Percentiles rank a stretch among this genome's conserved stretches.
These are phyloP conservation scores for Solanum hybrid DNA, from an alignment of 305 asterid species.

Conservation along the genomic window DNA sequence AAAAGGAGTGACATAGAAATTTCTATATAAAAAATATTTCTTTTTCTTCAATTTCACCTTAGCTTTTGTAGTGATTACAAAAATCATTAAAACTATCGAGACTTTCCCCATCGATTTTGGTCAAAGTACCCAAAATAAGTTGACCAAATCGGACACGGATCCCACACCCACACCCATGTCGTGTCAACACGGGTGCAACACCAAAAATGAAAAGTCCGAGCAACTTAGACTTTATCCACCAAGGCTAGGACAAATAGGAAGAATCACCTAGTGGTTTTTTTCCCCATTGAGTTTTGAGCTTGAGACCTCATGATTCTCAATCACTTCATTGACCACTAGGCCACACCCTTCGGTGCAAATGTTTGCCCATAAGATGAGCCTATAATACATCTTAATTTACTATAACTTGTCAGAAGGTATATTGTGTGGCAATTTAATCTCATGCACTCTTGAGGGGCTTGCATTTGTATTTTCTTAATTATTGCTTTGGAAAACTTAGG, in stretches of 20 bases:
- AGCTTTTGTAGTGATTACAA: too few species aligned
- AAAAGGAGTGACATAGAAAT: too few species aligned
- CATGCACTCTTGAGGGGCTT: background rate
- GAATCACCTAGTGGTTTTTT: background rate
- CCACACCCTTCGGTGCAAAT: background rate
- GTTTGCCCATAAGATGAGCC: background rate
- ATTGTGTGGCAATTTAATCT: background rate
- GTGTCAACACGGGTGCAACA: too few species aligned
- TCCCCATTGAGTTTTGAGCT: fast-evolving
- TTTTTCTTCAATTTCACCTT: too few species aligned
- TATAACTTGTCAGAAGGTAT: background rate
- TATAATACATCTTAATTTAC: background rate
- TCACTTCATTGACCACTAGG: background rate
- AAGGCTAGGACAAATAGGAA: background rate
- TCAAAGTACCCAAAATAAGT: too few species aligned
- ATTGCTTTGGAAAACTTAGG: background rate
- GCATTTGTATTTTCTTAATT: background rate
- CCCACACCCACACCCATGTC: too few species aligned
- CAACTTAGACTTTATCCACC: background rate
- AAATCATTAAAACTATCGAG: too few species aligned
- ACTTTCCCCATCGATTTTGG: too few species aligned
- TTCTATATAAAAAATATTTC: too few species aligned
- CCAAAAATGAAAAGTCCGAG: too few species aligned
- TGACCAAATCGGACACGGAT: too few species aligned
- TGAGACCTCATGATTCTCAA: background rate